Evolutionary conservation across 2,329 filamentous ascomycete species (phyloP), one percentile per base, ranked within the genome.

Genomic region (Hypoxylon sp.): DNA sequence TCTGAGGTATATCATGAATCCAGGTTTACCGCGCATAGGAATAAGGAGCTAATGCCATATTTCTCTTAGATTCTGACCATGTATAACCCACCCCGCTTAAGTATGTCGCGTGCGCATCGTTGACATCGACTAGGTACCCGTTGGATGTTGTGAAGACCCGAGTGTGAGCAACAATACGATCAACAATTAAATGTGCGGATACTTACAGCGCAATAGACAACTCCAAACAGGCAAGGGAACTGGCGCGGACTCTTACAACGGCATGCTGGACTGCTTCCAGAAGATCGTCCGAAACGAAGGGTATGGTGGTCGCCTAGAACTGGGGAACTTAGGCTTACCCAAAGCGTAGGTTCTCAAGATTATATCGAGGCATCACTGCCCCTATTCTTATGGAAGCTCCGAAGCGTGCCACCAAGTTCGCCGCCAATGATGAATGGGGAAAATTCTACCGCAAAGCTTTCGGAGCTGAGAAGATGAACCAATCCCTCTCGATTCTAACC

Each of bases 401-500:
- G 73, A 67, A 82, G 89, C 90, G 94, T 83, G 95, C 95, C 46
- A 98, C 93, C 84, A 99, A 99, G 82, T 99, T 99, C 82, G 95
- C 96, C 50, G 96, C 96, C 82, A 99, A 99, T 83, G 96, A 99
- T 80, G 93, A 95, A 80, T 99, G 96, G 96, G 96, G 96, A 76
- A 90, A 94, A 82, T 88, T 98, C 82, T 99, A 97, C 86, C 92
- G 94, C 79, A 91, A 91, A 74, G 80, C 91, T 55, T 98, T 99
- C 79, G 93, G 93, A 72, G 86, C 91, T 61, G 81, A 89, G 62
- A 93, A 97, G 84, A 96, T 97, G 90, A 98, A 88, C 78, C 96
- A 99, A 83, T 88, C 89, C 1, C 89, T 99, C 65, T 97, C 96
- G 23, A 89, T 98, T 72, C 88, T 99, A 56, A 99, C 96, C 3